phyloP scores from a whole-genome alignment of 768 basidiomycete genomes.

The Mrakia gelida region DNA sequence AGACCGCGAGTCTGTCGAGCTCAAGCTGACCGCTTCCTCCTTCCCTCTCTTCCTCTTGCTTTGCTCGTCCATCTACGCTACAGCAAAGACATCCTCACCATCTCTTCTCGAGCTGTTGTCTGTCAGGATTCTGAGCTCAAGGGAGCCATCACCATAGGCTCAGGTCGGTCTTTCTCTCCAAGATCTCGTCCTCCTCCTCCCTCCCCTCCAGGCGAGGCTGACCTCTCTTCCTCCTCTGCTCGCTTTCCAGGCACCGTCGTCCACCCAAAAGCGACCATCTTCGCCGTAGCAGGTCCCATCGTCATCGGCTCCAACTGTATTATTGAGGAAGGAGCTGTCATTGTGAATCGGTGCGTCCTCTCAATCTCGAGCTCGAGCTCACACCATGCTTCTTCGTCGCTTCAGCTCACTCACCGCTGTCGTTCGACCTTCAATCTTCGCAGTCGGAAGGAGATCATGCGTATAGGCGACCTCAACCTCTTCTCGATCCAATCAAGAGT shows the following conservation, averaged over 20 bases:
- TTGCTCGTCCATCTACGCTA: not conserved
- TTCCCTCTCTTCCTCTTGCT: not conserved
- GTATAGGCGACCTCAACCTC: conserved; percentile 86
- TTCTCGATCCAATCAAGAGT: conserved; percentile 92
- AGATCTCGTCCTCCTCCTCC: not conserved
- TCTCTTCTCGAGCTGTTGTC: conserved; percentile 84
- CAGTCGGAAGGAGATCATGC: conserved; percentile 70
- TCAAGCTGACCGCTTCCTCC: not conserved
- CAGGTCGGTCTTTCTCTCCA: conserved; percentile 50
- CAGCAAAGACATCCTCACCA: conserved; percentile 82
- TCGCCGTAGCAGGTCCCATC: conserved; percentile 85
- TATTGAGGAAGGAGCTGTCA: conserved; percentile 83
- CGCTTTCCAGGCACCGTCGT: conserved; percentile 64
- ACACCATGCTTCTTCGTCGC: not conserved
- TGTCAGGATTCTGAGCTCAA: conserved; percentile 92
- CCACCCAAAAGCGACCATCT: conserved; percentile 90
- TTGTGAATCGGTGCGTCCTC: conserved; percentile 70
- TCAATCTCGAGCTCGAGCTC: not conserved
- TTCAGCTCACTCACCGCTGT: conserved; percentile 41
- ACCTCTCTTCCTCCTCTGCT: not conserved
- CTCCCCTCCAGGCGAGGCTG: not conserved
- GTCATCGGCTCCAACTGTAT: conserved; percentile 83
- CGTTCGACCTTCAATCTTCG: not conserved
- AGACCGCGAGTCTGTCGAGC: not conserved
- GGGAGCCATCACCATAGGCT: conserved; percentile 88